Evolutionary conservation across 2,329 filamentous ascomycete genomes (phyloP), one percentile per base, ranked within the genome.

Genomic region (Neurospora sp.): DNA sequence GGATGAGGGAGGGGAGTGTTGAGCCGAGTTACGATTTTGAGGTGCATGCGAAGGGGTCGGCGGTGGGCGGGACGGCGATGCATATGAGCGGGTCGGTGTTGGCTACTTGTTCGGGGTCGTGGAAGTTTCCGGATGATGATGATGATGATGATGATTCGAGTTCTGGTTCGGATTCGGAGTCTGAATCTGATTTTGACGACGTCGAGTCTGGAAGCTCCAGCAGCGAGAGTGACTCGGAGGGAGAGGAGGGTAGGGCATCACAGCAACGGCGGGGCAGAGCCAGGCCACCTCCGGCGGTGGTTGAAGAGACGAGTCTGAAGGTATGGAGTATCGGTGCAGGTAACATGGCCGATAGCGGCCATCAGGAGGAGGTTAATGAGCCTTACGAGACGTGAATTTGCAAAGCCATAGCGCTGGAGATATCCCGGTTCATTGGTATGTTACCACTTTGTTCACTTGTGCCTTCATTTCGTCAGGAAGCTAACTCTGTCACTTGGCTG

Each of bases 81-180:
- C 87, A 89, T 73, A 77, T 78, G 4, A 85, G 84, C 72, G 87
- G 87, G 2, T 84, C 86, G 0, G 86, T 88, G 1, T 78, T 83
- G 17, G 86, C 84, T 23, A 88, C 86, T 0, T 88, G 85, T 74
- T 85, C 85, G 0, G 86, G 86, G 1, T 83, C 83, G 2, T 88
- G 86, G 86, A 77, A 75, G 40, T 76, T 81, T 68, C 43, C 76
- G 72, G 78, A 79, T 75, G 76, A 73, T 67, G 23, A 76, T 71
- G 23, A 23, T 23, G 68, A 73, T 66, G 67, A 67, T 33, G 69
- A 69, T 36, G 33, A 36, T 36, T 36, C 6, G 38, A 72, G 67
- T 39, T 71, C 68, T 11, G 68, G 69, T 12, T 57, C 62, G 5
- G 19, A 66, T 11, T 33, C 28, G 17, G 19, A 73, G 43, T 67